Evolutionary conservation across 768 basidiomycete species (phyloP).

Genomic region (Suillus fuscotomentosus): DNA sequence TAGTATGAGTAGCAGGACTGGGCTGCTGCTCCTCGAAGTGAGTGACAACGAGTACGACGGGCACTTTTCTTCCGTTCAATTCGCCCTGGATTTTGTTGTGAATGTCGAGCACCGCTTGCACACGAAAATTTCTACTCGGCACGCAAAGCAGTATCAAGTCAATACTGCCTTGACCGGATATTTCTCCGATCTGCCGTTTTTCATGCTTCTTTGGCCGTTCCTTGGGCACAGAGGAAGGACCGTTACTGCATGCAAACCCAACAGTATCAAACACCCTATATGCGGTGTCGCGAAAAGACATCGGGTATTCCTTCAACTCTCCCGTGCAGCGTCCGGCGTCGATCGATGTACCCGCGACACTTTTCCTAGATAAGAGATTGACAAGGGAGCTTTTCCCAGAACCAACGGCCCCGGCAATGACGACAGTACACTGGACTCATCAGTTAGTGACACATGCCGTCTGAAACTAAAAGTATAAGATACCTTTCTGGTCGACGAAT

Average conservation of each 20-base stretch:
- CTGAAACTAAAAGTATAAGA: neutral
- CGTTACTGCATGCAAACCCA: neutral
- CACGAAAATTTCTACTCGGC: neutral
- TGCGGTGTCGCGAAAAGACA: conserved; percentile 5
- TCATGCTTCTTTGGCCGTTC: neutral
- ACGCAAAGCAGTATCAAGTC: neutral
- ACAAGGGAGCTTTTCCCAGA: conserved; percentile 40
- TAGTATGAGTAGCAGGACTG: neutral
- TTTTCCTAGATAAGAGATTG: conserved; percentile 33
- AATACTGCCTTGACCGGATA: neutral
- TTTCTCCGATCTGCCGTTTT: neutral
- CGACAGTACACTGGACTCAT: neutral
- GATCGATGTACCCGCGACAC: conserved; percentile 26
- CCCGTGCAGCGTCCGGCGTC: conserved; percentile 14
- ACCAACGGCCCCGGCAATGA: conserved; percentile 28
- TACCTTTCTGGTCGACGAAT: neutral
- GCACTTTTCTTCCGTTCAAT: neutral
- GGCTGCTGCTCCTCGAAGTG: neutral
- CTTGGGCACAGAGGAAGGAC: neutral
- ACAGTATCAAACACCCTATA: neutral
- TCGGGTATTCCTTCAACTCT: conserved; percentile 13
- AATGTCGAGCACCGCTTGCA: neutral
- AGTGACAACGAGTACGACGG: neutral
- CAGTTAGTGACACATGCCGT: neutral
- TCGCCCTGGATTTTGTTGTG: neutral